These are phyloP conservation scores for Rubia yunnanensis DNA, from an alignment of 257 asterid genomes.

Conservation along the genomic window DNA sequence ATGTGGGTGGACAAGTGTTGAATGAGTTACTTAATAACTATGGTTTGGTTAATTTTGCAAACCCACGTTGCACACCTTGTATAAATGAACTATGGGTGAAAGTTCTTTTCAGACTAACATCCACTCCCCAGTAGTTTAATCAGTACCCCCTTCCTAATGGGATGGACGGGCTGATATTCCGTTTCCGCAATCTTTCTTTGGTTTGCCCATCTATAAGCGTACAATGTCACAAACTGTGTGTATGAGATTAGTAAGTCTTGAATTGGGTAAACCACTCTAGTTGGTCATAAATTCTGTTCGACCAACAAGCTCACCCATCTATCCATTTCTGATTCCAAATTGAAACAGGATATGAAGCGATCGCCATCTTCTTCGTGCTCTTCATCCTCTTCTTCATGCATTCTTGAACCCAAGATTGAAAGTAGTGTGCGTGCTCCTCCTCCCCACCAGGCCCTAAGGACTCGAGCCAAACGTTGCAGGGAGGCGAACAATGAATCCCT, in stretches of 20 bases:
- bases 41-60: conserved; percentile 14
- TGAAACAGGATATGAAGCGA: conserved; percentile 27
- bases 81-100: neutral
- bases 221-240: neutral
- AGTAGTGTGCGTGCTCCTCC: conserved; percentile 10
- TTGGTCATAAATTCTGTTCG: conserved; percentile 36
- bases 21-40: conserved; percentile 13
- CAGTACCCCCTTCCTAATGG: no score
- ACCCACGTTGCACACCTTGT: conserved; percentile 16
- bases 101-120: neutral
- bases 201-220: neutral
- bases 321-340: neutral
- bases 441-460: conserved; percentile 16
- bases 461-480: conserved; percentile 21
- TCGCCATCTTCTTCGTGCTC: conserved; percentile 44
- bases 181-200: neutral
- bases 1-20: conserved; percentile 43
- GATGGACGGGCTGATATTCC: no score
- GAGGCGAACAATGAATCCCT: conserved; percentile 16
- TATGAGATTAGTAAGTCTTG: neutral
- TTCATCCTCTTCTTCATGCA: conserved; percentile 64
- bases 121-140: no score
- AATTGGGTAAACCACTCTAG: conserved; percentile 63
- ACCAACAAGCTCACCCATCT: conserved; percentile 51
- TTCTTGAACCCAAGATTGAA: conserved; percentile 14